These are phyloP conservation scores for Rhizodiscina lignyota DNA, from an alignment of 495 filamentous ascomycete species.

Conservation along the genomic window DNA sequence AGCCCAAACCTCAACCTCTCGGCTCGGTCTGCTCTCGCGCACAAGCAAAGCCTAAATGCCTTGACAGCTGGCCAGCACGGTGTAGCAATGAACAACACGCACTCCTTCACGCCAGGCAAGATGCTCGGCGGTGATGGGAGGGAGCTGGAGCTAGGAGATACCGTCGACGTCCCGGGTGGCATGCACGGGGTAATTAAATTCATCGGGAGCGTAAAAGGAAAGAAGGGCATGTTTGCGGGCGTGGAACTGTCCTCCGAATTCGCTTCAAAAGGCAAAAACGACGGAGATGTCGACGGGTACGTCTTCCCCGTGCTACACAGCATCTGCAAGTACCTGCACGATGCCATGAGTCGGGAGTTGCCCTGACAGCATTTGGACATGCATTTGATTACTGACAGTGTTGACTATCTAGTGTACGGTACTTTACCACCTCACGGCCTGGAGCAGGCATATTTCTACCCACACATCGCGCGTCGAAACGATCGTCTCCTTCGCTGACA, in stretches of 20 bases:
- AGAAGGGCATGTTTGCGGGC: conserved; percentile 85
- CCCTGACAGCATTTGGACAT: too few relatives aligned
- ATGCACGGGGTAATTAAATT: conserved; percentile 88
- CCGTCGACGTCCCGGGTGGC: conserved; percentile 84
- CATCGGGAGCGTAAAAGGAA: conserved; percentile 71
- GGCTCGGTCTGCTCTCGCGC: conserved; percentile 30
- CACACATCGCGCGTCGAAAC: conserved; percentile 64
- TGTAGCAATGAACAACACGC: conserved; percentile 10
- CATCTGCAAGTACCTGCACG: neutral
- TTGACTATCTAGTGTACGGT: conserved; percentile 38
- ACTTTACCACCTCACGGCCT: conserved; percentile 64
- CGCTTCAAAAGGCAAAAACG: conserved; percentile 80
- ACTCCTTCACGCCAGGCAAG: conserved; percentile 12
- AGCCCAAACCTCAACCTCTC: conserved; percentile 35
- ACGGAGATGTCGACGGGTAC: conserved; percentile 90
- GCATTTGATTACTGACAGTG: neutral
- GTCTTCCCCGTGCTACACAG: conserved; percentile 13
- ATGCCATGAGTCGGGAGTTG: too few relatives aligned
- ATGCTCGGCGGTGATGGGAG: conserved; percentile 19
- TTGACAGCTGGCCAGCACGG: conserved; percentile 38
- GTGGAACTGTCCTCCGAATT: conserved; percentile 77
- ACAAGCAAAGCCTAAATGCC: conserved; percentile 49
- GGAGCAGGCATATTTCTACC: conserved; percentile 92
- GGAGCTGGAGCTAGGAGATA: conserved; percentile 67
- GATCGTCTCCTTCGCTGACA: conserved; percentile 39